phyloP scores from a whole-genome alignment of 1,284 basidiomycete species.

The Ceratobasidium sp. region DNA sequence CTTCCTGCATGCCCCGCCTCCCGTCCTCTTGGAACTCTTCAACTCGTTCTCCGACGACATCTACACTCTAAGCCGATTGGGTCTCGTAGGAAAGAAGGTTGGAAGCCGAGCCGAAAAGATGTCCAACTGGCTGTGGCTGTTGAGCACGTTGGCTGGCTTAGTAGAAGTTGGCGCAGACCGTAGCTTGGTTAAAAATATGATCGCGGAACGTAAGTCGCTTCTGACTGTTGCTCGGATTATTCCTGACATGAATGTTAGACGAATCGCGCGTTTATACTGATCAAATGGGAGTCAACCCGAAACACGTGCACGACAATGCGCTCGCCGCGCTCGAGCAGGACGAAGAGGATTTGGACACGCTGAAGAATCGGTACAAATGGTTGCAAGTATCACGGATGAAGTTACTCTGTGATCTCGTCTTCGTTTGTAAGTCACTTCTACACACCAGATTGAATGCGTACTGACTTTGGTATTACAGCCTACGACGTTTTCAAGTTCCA shows the following conservation, averaged over 20 bases:
- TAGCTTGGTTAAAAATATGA: constrained; percentile 68
- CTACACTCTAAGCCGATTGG: constrained; percentile 74
- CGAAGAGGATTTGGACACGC: constrained; percentile 72
- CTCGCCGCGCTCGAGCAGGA: constrained; percentile 65
- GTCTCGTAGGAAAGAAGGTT: constrained; percentile 68
- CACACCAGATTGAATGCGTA: neutral
- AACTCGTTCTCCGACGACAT: constrained; percentile 78
- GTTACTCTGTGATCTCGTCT: constrained; percentile 80
- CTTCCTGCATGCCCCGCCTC: constrained; percentile 79
- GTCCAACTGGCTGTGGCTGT: constrained; percentile 85
- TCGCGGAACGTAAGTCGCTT: constrained; percentile 65
- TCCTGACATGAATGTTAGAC: constrained; percentile 30
- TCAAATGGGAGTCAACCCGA: constrained; percentile 62
- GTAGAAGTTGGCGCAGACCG: constrained; percentile 83
- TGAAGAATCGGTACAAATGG: constrained; percentile 78
- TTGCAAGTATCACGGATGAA: constrained; percentile 73
- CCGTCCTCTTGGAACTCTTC: constrained; percentile 79
- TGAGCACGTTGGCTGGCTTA: constrained; percentile 75
- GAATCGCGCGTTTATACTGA: constrained; percentile 68
- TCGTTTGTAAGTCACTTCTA: constrained; percentile 73
- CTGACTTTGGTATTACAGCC: constrained; percentile 57
- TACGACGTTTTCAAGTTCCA: constrained; percentile 69
- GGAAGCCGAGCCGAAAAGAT: constrained; percentile 75
- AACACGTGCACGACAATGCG: constrained; percentile 60
- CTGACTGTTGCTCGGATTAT: constrained; percentile 29